Base-by-base conservation (phyloP, 1,284 basidiomycete species). In the Flammula alnicola region DNA sequence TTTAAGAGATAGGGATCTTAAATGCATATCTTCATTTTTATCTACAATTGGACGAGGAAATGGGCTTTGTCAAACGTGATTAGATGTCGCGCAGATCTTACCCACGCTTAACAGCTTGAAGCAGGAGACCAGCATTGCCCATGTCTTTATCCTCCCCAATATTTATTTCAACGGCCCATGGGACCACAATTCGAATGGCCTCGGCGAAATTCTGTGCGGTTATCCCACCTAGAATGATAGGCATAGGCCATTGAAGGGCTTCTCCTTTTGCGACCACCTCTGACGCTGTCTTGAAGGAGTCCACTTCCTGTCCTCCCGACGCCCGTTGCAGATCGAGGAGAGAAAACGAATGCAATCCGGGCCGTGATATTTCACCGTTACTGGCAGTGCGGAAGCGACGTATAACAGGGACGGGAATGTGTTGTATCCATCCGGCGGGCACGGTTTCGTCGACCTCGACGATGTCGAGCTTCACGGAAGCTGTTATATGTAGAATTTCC, bases 381-480 rank as follows among this genome's bases (percentile, higher is more conserved):
- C 20, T 5, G 35, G 5, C 35, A 37, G 20, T 6, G 11, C n/a
- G 14, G n/a, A 37, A 37, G 20, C 35, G 22, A 37, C n/a, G 8
- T 37, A 16, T 6, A 17, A 73, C 71, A 9, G 72, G 72, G 20
- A 75, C 68, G 26, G 73, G 73, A n/a, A 76, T 72, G 36, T 72
- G 69, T 4, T 59, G 56, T 11, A 68, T 67, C 69, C 70, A 74
- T 16, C 71, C 72, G n/a, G 63, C 45, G 6, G 74, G 73, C 52
- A 73, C 72, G n/a, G 64, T 61, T 17, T 71, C 73, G 41, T 75
- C 73, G n/a, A 75, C 57, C 61, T 88, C 85, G 3, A 89, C 85
- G 35, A 85, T 59, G 61, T 91, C 87, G 33, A 89, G 74, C 36
- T 80, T 75, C 27, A 80, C 76, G 40, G 74, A 71, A 6, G 78